phyloP scores from a whole-genome alignment of 768 basidiomycete genomes.

The Steccherinum ochraceum region DNA sequence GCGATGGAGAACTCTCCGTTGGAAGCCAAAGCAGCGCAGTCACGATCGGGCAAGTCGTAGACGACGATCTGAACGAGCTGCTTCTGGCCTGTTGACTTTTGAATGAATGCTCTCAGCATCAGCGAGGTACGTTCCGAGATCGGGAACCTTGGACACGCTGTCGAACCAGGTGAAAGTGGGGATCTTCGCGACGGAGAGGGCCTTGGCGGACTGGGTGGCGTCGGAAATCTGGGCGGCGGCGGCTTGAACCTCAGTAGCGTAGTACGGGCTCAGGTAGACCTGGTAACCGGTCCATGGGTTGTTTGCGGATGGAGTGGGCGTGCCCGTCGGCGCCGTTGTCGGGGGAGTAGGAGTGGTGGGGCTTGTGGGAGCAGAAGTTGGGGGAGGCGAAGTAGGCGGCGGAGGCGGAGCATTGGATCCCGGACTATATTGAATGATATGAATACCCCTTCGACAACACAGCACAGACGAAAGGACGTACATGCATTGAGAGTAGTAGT shows the following conservation, averaged over 20 bases:
- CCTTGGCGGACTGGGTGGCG: conserved; percentile 43
- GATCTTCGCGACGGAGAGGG: conserved; percentile 45
- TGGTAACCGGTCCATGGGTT: conserved; percentile 49
- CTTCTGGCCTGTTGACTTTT: conserved; percentile 39
- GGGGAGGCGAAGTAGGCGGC: conserved; percentile 7
- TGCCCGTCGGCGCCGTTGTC: conserved; percentile 21
- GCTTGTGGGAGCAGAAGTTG: conserved; percentile 11
- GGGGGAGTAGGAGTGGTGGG: conserved; percentile 11
- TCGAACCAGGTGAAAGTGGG: conserved; percentile 64
- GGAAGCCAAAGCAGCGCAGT: conserved; percentile 58
- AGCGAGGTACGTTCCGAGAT: conserved; percentile 51
- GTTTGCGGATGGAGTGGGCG: conserved; percentile 35
- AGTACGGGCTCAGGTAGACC: conserved; percentile 48
- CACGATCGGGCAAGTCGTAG: conserved; percentile 58
- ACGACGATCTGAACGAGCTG: conserved; percentile 35
- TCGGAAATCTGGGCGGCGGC: conserved; percentile 46
- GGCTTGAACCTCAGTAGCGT: conserved; percentile 45
- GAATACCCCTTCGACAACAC: too few relatives aligned
- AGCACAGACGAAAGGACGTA: conserved; percentile 11
- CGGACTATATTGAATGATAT: conserved; percentile 3
- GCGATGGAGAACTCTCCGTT: conserved; percentile 62
- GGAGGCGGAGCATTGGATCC: conserved; percentile 7
- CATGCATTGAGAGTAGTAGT: conserved; percentile 30
- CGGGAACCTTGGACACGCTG: conserved; percentile 45
- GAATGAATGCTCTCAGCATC: conserved; percentile 42